These are phyloP conservation scores for Solanum peruvianum DNA, from an alignment of 257 asterid species.

Conservation along the genomic window DNA sequence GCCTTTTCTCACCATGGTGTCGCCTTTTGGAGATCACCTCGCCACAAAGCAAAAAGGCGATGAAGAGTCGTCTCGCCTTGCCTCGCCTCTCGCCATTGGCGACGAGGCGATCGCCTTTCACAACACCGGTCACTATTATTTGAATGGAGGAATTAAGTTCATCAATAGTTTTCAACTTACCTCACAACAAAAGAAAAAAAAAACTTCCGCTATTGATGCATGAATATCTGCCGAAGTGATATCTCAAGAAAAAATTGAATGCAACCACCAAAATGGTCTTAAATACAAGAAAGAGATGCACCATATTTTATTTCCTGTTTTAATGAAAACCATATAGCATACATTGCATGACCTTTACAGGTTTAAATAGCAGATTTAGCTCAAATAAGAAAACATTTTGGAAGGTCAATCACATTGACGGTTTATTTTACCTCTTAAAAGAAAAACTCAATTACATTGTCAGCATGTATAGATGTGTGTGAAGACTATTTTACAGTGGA, in stretches of 20 bases:
- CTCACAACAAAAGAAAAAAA: neutral
- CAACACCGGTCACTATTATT: neutral
- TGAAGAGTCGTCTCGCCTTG: too few species aligned
- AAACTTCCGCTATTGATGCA: neutral
- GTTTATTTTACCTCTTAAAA: neutral
- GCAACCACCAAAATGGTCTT: neutral
- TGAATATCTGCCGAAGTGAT: neutral
- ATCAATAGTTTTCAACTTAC: neutral
- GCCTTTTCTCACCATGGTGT: too few species aligned
- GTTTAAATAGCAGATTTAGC: neutral
- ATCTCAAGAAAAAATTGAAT: neutral
- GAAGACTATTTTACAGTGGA: neutral
- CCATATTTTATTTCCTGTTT: neutral
- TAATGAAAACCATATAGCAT: neutral
- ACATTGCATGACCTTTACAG: neutral
- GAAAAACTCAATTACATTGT: neutral
- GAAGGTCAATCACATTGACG: neutral
- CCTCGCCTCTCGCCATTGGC: too few species aligned
- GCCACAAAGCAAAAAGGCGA: too few species aligned
- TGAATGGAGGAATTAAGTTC: neutral
- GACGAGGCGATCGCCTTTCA: too few species aligned
- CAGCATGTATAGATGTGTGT: neutral
- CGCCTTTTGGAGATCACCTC: too few species aligned
- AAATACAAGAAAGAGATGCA: neutral
- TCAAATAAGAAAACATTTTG: neutral